Base-by-base conservation (phyloP, 2,329 filamentous ascomycete genomes). In the Ustulina deusta region DNA sequence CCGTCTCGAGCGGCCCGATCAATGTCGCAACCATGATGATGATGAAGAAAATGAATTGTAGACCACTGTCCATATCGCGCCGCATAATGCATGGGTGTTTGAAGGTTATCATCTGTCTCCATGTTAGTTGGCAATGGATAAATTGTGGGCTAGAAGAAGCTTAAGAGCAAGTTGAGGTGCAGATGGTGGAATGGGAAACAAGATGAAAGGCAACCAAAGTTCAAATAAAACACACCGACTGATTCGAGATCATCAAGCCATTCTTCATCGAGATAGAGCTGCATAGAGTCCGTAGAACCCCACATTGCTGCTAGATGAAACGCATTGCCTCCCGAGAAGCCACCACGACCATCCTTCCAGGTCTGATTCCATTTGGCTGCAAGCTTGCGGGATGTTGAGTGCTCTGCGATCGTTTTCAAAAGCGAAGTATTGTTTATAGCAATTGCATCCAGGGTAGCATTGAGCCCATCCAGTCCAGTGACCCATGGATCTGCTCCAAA, bases 31-130 rank as follows among this genome's bases (percentile, higher is more conserved):
- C 61, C 61, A n/a, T n/a, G n/a, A 20, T 48, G 36, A 29, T 56
- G 10, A 22, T 57, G 13, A 38, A 63, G 42, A 15, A 49, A 63
- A 15, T 20, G 40, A 13, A 63, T 51, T 15, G 6, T 34, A 22
- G 15, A n/a, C 32, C 1, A 1, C 15, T 42, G 29, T n/a, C 44
- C 61, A 13, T 2, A 11, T 29, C 1, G 27, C 32, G 61, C 61
- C 38, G 61, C 51, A 32, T 57, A 57, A 36, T 63, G 61, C 61
- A 63, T 63, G 2, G 51, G 61, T 1, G 61, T 63, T 15, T 22
- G 32, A 38, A 63, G 27, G 6, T 29, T 3, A 49, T 63, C 20
- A 32, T 57, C 61, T 49, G n/a, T 57, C n/a, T 44, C 10, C 25
- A 32, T 46, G 3, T 10, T 22, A 38, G 13, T 55, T 48, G 55